A percentile compares a stretch with the other conserved stretches of the same genome.
phyloP scores from a whole-genome alignment of 2,329 filamentous ascomycete genomes.

The Calycina marina region DNA sequence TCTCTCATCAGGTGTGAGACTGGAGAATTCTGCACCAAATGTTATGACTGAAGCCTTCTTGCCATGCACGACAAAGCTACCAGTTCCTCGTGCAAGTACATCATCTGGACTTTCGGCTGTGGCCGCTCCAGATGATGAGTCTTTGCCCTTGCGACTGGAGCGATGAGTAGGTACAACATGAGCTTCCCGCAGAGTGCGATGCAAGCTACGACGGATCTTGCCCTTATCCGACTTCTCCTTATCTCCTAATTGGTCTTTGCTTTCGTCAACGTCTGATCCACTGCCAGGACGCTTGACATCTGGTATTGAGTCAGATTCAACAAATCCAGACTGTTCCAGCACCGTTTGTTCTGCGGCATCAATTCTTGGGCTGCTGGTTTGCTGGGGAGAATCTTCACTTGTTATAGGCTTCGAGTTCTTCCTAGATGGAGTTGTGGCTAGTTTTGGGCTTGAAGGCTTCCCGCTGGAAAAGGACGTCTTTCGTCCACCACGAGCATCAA shows the following conservation, averaged over 20 bases:
- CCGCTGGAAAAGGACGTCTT: conserved; percentile 31
- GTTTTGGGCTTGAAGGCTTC: conserved; percentile 19
- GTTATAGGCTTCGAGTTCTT: conserved; percentile 21
- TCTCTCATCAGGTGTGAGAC: conserved; percentile 58
- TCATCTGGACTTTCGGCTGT: conserved; percentile 39
- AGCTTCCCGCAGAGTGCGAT: conserved; percentile 76
- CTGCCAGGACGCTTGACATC: conserved; percentile 24
- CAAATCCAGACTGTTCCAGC: conserved; percentile 50
- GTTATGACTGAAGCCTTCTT: conserved; percentile 97
- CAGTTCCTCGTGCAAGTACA: conserved; percentile 61
- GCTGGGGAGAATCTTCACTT: conserved; percentile 21
- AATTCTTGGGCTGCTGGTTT: conserved; percentile 16
- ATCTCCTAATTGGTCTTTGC: conserved; percentile 15
- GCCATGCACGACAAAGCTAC: conserved; percentile 90
- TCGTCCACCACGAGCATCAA: conserved; percentile 23
- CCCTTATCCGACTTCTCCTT: conserved; percentile 23
- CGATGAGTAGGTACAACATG: conserved; percentile 46
- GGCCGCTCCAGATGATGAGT: conserved; percentile 43
- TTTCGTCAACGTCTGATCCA: conserved; percentile 25
- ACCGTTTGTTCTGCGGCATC: conserved; percentile 56
- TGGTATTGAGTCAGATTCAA: conserved; percentile 31
- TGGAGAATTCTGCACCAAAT: conserved; percentile 85
- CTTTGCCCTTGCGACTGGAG: conserved; percentile 63
- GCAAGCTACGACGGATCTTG: conserved; percentile 68
- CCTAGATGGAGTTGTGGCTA: conserved; percentile 22